phyloP scores from a whole-genome alignment of 768 basidiomycete genomes.

The Obba rivulosa region DNA sequence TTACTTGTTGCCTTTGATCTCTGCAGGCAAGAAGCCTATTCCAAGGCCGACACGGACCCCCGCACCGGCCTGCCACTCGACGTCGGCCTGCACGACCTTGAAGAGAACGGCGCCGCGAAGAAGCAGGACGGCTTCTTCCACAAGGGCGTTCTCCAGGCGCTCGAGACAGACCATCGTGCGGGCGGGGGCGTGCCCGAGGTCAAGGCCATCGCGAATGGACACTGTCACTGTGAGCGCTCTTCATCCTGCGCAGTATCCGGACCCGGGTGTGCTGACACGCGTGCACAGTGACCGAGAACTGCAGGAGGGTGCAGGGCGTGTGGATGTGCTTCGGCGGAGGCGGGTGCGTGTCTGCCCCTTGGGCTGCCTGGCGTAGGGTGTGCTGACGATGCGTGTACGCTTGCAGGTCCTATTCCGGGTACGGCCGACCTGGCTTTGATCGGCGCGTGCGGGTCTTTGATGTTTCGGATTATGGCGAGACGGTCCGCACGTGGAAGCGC shows the following conservation, averaged over 20 bases:
- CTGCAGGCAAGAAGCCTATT: constrained; percentile 71
- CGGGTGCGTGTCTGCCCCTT: constrained; percentile 42
- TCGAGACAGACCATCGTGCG: constrained; percentile 62
- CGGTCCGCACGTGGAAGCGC: constrained; percentile 82
- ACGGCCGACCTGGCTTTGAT: constrained; percentile 81
- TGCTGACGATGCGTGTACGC: not conserved
- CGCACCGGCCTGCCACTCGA: constrained; percentile 60
- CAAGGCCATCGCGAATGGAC: constrained; percentile 87
- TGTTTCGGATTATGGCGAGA: constrained; percentile 88
- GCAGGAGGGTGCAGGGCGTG: constrained; percentile 75
- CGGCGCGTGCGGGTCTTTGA: constrained; percentile 87
- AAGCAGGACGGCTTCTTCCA: constrained; percentile 80
- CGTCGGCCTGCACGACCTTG: constrained; percentile 58
- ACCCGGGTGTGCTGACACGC: constrained; percentile 12
- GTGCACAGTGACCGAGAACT: constrained; percentile 76
- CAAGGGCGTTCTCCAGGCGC: constrained; percentile 67
- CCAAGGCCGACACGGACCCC: constrained; percentile 58
- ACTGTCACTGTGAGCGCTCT: constrained; percentile 68
- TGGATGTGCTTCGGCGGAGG: constrained; percentile 93
- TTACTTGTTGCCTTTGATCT: not conserved
- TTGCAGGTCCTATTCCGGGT: constrained; percentile 73
- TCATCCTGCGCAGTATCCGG: not conserved
- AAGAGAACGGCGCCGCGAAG: constrained; percentile 57
- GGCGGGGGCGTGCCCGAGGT: constrained; percentile 56
- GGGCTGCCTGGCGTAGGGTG: not conserved